Evolutionary conservation across 306 rosid species (phyloP), one percentile per base, ranked within the genome.

Genomic region (Psophocarpus tetragonolobus): DNA sequence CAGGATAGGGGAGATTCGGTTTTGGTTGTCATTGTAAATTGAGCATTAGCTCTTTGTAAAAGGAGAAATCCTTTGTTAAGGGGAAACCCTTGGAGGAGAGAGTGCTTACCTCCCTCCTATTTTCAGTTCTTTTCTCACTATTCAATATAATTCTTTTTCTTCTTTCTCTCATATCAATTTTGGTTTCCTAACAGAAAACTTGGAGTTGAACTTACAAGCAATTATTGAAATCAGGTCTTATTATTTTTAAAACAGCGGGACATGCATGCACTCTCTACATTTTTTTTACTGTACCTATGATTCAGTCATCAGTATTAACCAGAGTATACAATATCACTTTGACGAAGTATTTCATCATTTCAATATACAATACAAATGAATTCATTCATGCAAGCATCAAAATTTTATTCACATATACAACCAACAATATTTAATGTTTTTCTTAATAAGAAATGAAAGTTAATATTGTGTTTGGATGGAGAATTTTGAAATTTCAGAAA

Each of bases 261-360:
- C 41, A 29, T 18, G 50, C 47, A 63, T 26, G 66, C 4, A 1
- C 39, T 61, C 23, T 41, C 20, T 33, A 11, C 50, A 48, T 35
- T 24, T 69, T 77, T 79, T 42, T 26, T n/a, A 72, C 29, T 5
- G 44, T 63, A 41, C 35, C 14, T 26, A 38, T 20, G 50, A 63
- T 27, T 63, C 60, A 80, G 33, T 33, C 64, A 63, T 51, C 66
- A 61, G 56, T 11, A 47, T 15, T 60, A 67, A 26, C n/a, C 6
- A 66, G 24, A 63, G 53, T 41, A 39, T 15, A 65, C 63, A 33
- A 41, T 41, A 41, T 42, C 70, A 38, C 38, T 71, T 53, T 21
- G 24, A 44, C 54, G 62, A 61, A 71, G 74, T 48, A 71, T 76
- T 70, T 76, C 45, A 38, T 48, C 39, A 71, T 76, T 70, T 76